Base-by-base conservation (phyloP, 441 rosid species). In the Syzygium malaccense region DNA sequence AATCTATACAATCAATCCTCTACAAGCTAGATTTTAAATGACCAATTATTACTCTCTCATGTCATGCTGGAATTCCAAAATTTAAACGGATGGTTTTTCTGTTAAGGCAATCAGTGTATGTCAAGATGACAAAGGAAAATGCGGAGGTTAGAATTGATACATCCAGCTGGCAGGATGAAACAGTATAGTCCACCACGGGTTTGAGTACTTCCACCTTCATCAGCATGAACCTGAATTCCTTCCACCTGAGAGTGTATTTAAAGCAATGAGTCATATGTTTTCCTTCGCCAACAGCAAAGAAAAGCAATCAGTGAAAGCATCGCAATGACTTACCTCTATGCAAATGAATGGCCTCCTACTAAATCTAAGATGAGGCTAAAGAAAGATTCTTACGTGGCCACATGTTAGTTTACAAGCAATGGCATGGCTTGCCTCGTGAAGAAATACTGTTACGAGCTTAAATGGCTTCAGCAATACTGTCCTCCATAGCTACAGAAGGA, bases 341-440 rank as follows among this genome's bases (percentile, higher is more conserved):
- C 88, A 78, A 33, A 30, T 48, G 48, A 25, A 53, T 53, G 84
- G 41, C 79, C 85, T 33, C 49, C 56, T 71, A 20, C 88, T 33
- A 37, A 23, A 25, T 54, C 13, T 26, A 28, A 51, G n/a, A 87
- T n/a, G 17, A 26, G n/a, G 41, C 58, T 18, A 60, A 58, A 64
- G 85, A 56, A 86, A n/a, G 64, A 55, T 54, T 45, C 91, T 91
- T 91, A 91, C 94, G 68, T 88, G 87, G 83, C 94, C 93, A 86
- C 94, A 92, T 28, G 94, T 92, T 56, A 92, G 93, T 86, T 91
- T 92, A 90, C 93, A 92, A 62, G 93, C 93, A 80, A 92, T 89
- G 28, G 94, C 94, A 68, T 92, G 94, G 91, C 94, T 92, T 3
- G 93, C 91, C 91, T 91, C 92, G 18, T 92, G 94, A 90, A 92